Base-by-base conservation (phyloP, 1,284 basidiomycete species). In the Rugosomyces carneus region DNA sequence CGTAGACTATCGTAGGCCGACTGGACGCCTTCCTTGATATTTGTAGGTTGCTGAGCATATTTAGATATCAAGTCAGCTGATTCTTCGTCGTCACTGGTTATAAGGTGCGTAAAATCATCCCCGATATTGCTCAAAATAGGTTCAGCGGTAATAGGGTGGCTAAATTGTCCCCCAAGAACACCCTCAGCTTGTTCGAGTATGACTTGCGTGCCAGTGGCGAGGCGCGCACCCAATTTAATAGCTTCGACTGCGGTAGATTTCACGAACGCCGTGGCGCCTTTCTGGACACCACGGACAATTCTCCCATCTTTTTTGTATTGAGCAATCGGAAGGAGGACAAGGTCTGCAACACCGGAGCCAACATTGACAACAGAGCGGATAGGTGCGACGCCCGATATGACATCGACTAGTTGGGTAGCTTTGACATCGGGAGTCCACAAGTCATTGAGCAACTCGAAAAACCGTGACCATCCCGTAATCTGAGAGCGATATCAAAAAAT, bases 401-500 rank as follows among this genome's bases (percentile, higher is more conserved):
- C 91, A 56, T 99, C 95, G 3, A 92, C 91, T 5, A 99, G 76
- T 60, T 99, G 96, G 20, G 96, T 97, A 1, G 95, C 93, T 65
- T 98, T 98, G 45, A 99, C 94, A 63, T 99, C 96, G 1, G 95
- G 96, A 1, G 95, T 97, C 96, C 96, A 99, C 26, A 98, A 75
- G 60, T 98, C 95, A 59, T 99, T 95, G 23, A 99, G 71, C 41
- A 90, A 76, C 55, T 94, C 89, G 51, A 92, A 93, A 24, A 99
- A 72, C 31, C 84, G 79, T 8, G 88, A 73, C 87, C 90, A 93
- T 16, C 93, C 93, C 16, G 86, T 88, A 42, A 98, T 80, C 90
- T 93, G 41, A 0, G 44, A 49, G 21, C 15, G 37, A n/a, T 15
- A 10, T 42, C 15, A 49, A 41, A 52, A 44, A 8, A 37, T 38